Evolutionary conservation across 2,329 filamentous ascomycete genomes (phyloP).

Genomic region (Saccharata proteae): DNA sequence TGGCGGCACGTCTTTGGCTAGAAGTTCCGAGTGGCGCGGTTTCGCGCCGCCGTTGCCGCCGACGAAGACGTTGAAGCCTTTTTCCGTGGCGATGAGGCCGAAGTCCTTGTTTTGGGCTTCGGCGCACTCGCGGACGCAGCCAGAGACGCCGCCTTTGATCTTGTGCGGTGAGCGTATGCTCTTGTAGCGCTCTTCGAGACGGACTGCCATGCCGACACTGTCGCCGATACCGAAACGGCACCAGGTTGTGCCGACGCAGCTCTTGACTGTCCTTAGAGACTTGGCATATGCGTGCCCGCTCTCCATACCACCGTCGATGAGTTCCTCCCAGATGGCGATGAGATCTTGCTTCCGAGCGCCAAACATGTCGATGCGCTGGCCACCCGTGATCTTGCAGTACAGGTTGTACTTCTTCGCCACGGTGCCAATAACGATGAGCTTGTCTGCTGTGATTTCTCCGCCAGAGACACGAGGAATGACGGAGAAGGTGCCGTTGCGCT

Average conservation of each 20-base stretch:
- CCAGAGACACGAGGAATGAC: slow-evolving; percentile 73
- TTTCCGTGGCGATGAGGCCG: slow-evolving; percentile 81
- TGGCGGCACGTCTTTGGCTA: slow-evolving; percentile 76
- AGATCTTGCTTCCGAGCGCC: slow-evolving; percentile 82
- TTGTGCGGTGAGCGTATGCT: slow-evolving; percentile 82
- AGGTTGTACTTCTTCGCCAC: slow-evolving; percentile 75
- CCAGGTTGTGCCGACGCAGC: slow-evolving; percentile 84
- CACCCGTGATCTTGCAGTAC: slow-evolving; percentile 88
- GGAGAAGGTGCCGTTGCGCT: slow-evolving; percentile 82
- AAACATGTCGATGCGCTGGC: slow-evolving; percentile 87
- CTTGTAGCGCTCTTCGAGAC: slow-evolving; percentile 84
- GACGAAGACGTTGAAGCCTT: slow-evolving; percentile 88
- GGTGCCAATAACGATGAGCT: slow-evolving; percentile 69
- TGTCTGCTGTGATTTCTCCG: slow-evolving; percentile 80
- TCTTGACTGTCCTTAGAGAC: slow-evolving; percentile 78
- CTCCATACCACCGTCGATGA: slow-evolving; percentile 79
- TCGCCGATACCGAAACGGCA: slow-evolving; percentile 82
- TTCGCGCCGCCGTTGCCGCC: slow-evolving; percentile 82
- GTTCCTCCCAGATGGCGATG: slow-evolving; percentile 64
- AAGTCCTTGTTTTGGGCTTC: slow-evolving; percentile 93
- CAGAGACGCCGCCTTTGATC: slow-evolving; percentile 80
- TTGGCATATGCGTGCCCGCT: slow-evolving; percentile 87
- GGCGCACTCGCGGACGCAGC: slow-evolving; percentile 85
- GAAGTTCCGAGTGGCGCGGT: slow-evolving; percentile 66
- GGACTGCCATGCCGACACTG: slow-evolving; percentile 80